Conservation (phyloP, 371 early-diverging fungal genomes). For the Mucor circinelloides region DNA sequence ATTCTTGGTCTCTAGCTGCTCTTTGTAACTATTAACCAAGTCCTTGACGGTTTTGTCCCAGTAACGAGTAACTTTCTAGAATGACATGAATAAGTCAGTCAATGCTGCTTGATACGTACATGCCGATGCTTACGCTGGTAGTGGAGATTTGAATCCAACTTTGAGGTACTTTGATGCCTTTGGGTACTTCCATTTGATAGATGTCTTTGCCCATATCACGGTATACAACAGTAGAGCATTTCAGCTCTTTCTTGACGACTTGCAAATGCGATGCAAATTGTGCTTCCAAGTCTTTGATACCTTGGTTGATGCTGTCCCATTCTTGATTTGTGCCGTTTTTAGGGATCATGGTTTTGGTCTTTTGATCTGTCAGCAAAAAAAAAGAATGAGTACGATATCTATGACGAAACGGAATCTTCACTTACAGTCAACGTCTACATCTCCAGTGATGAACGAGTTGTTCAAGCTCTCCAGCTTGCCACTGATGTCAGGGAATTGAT, state of each 20-base stretch:
- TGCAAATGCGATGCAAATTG: slow-evolving; percentile 70
- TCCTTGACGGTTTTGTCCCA: slow-evolving; percentile 73
- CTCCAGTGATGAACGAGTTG: slow-evolving; percentile 77
- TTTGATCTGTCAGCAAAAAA: slow-evolving; percentile 38
- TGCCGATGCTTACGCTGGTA: slow-evolving; percentile 62
- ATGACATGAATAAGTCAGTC: neutral
- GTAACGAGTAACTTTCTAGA: slow-evolving; percentile 82
- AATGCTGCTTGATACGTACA: neutral
- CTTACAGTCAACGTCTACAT: slow-evolving; percentile 64
- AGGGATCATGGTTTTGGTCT: slow-evolving; percentile 66
- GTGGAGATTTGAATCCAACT: slow-evolving; percentile 80
- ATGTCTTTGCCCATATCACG: slow-evolving; percentile 95
- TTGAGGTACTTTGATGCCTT: slow-evolving; percentile 73
- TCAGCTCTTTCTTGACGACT: slow-evolving; percentile 63
- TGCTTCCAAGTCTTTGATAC: slow-evolving; percentile 58
- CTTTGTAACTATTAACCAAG: slow-evolving; percentile 76
- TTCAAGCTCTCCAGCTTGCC: slow-evolving; percentile 62
- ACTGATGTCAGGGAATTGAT: slow-evolving; percentile 56
- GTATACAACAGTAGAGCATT: slow-evolving; percentile 66
- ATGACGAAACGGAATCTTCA: neutral
- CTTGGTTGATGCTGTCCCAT: slow-evolving; percentile 68
- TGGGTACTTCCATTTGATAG: slow-evolving; percentile 92
- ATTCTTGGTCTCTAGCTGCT: slow-evolving; percentile 84
- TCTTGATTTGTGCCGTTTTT: slow-evolving; percentile 74
- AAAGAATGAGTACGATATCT: neutral